A percentile compares a stretch with the other conserved stretches of the same genome.
Evolutionary conservation across 2,329 filamentous ascomycete genomes (phyloP).

Genomic region (Macrophomina pseudophaseolina): DNA sequence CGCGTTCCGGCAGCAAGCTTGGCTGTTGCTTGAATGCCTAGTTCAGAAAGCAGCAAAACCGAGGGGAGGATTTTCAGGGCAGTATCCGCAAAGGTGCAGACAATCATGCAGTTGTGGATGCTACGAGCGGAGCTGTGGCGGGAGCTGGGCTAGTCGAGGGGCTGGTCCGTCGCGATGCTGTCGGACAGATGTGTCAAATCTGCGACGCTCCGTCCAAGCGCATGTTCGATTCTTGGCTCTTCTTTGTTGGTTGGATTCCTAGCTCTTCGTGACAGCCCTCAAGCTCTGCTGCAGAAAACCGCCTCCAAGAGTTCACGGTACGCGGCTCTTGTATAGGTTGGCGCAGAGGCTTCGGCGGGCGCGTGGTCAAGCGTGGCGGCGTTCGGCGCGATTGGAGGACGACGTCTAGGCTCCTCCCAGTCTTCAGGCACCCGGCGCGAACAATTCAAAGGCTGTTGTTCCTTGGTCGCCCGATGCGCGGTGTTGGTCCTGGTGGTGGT

Average conservation of each 20-base stretch:
- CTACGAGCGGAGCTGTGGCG: not conserved
- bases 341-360: conserved; percentile 1
- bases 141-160: conserved; percentile 10
- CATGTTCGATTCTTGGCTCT: conserved; percentile 3
- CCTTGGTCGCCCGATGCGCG: not conserved
- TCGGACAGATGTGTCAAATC: conserved; percentile 24
- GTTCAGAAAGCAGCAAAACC: not conserved
- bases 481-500: not conserved
- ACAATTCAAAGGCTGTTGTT: not conserved
- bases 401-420: conserved; percentile 1
- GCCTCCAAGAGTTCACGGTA: not conserved
- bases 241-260: not conserved
- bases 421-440: not conserved
- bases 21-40: conserved; percentile 18
- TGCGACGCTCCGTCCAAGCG: conserved; percentile 15
- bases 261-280: not conserved
- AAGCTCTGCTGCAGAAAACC: not conserved
- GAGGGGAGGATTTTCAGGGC: conserved; percentile 8
- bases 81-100: not conserved
- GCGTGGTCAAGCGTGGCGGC: conserved; percentile 13
- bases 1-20: conserved; percentile 5
- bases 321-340: not conserved
- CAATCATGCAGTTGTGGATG: conserved; percentile 13
- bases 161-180: conserved; percentile 16
- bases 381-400: conserved; percentile 4